Evolutionary conservation across 768 basidiomycete genomes (phyloP), one percentile per base, ranked within the genome.

Genomic region (Rhodotorula toruloides): DNA sequence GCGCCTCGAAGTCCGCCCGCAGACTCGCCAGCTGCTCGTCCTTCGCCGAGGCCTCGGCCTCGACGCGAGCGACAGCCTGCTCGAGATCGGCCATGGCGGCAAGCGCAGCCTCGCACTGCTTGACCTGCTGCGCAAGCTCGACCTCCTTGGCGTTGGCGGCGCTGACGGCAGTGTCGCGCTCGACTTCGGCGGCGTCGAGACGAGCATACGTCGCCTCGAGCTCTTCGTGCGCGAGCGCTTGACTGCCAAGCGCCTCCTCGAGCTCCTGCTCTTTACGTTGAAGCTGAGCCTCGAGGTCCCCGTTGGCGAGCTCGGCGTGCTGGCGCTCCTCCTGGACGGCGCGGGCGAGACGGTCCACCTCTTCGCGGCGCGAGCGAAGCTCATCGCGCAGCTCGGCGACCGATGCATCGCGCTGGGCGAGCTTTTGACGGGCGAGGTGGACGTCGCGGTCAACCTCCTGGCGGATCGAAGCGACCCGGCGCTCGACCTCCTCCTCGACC

Each of bases 301-400:
- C n/a, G n/a, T n/a, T n/a, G n/a, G 57, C 64, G 27, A 58, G 44
- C 31, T 61, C 58, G 19, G 58, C 54, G 29, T 56, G 70, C 17
- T 60, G 63, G 0, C 60, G 61, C 31, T 63, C 65, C 32, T 54
- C 43, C 29, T 49, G 47, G 21, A 55, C 49, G 22, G 31, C 39
- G 7, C 47, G 54, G 2, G 9, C n/a, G 9, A 37, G 27, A 13
- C 47, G 37, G 1, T 56, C 42, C 10, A 43, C 22, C 27, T 57
- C 55, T 22, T 57, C 48, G 6, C 44, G 39, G 25, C 49, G 54
- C 9, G 21, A 4, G 8, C 34, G 40, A 12, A 46, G 31, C 43
- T 54, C 27, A 7, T 43, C 36, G 32, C 58, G 55, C 17, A 67
- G 36, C 13, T 49, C 40, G 11, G 59, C 65, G 42, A 67, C 48